Percentiles rank a stretch among this genome's conserved stretches.
Evolutionary conservation across 2,329 filamentous ascomycete genomes (phyloP).

Genomic region (Exserohilum rostratum): DNA sequence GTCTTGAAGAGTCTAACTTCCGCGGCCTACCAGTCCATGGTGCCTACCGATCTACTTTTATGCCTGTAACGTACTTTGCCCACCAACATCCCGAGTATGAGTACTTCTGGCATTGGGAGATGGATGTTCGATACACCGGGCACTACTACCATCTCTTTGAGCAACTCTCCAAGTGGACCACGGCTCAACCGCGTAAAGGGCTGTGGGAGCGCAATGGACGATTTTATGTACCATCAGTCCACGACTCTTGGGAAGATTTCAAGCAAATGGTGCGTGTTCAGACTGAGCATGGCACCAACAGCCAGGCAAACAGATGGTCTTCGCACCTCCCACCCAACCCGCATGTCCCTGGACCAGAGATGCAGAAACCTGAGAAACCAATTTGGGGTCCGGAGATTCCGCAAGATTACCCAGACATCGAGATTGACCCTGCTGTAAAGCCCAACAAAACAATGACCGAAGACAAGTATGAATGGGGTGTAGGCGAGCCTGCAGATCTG

Average conservation of each 20-base stretch:
- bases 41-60: slow-evolving; percentile 75
- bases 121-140: slow-evolving; percentile 88
- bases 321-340: slow-evolving; percentile 50
- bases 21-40: slow-evolving; percentile 72
- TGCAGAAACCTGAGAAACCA: slow-evolving; percentile 51
- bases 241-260: slow-evolving; percentile 76
- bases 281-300: slow-evolving; percentile 59
- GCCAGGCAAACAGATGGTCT: slow-evolving; percentile 53
- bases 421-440: slow-evolving; percentile 59
- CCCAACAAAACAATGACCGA: slow-evolving; percentile 63
- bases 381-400: slow-evolving; percentile 57
- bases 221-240: slow-evolving; percentile 75
- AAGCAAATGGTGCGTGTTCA: slow-evolving; percentile 67
- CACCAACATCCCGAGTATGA: slow-evolving; percentile 88
- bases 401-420: slow-evolving; percentile 53
- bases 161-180: slow-evolving; percentile 69
- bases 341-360: slow-evolving; percentile 49
- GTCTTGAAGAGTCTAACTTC: slow-evolving; percentile 57
- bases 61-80: slow-evolving; percentile 94
- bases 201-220: slow-evolving; percentile 78
- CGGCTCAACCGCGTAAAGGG: slow-evolving; percentile 70
- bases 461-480: slow-evolving; percentile 67
- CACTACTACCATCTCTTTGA: slow-evolving; percentile 84
- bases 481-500: slow-evolving; percentile 74
- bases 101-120: slow-evolving; percentile 94